phyloP scores from a whole-genome alignment of 139 green algal genomes.

The Pedinophyceae sp. region DNA sequence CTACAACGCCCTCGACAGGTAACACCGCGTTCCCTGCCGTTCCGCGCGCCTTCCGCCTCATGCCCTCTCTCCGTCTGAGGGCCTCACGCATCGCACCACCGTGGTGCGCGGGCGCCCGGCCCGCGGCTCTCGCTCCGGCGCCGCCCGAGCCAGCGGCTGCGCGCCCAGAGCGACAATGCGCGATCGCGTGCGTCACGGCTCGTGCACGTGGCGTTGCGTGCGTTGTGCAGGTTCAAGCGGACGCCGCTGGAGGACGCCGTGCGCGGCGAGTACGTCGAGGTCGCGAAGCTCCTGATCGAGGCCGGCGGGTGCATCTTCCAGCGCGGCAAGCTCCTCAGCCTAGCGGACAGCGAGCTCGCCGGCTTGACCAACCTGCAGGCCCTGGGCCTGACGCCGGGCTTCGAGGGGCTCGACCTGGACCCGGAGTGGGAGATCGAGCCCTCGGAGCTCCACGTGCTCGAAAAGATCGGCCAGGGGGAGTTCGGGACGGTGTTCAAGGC shows the following conservation, averaged over 20 bases:
- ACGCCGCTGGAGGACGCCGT: slow-evolving; percentile 80
- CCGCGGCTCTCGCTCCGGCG: too few relatives aligned
- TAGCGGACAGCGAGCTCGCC: slow-evolving; percentile 34
- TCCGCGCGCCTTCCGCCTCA: too few relatives aligned
- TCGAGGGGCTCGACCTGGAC: slow-evolving; percentile 45
- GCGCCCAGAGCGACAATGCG: too few relatives aligned
- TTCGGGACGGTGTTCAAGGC: slow-evolving; percentile 82
- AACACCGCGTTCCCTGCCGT: too few relatives aligned
- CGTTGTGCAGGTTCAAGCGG: slow-evolving; percentile 54
- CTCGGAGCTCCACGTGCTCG: slow-evolving; percentile 42
- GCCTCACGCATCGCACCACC: too few relatives aligned
- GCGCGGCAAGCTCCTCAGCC: slow-evolving; percentile 35
- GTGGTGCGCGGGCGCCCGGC: too few relatives aligned
- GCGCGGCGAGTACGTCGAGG: slow-evolving; percentile 51
- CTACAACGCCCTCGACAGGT: too few relatives aligned
- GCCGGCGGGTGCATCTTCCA: slow-evolving; percentile 42
- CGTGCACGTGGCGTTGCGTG: too few relatives aligned
- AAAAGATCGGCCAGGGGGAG: slow-evolving; percentile 78
- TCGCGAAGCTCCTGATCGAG: slow-evolving; percentile 50
- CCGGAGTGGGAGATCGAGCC: slow-evolving; percentile 78
- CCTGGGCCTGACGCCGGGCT: slow-evolving; percentile 9
- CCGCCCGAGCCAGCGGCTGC: too few relatives aligned
- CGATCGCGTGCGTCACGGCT: too few relatives aligned
- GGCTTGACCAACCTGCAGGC: slow-evolving; percentile 34
- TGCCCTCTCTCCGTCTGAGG: too few relatives aligned